Evolutionary conservation across 805 yeast genomes (phyloP), one percentile per base, ranked within the genome.

Genomic region (Kodamaea fukazawae): DNA sequence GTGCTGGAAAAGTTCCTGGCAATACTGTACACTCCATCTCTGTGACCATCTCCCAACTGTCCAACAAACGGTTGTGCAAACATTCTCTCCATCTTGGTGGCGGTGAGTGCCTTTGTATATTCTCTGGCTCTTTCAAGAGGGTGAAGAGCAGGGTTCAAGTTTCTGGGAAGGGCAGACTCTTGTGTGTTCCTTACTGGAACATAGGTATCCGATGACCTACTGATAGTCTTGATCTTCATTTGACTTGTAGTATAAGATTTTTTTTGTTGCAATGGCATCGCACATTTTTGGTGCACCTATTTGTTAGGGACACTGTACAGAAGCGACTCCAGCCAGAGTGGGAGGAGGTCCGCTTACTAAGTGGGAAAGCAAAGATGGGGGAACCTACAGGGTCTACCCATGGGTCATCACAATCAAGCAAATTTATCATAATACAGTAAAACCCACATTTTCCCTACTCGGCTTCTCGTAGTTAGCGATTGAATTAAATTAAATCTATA

Each of bases 51-150:
- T 3, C 99, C 99, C 27, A 93, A 65, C 58, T 93, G 98, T 1
- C 96, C 96, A 14, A 95, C 73, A 62, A 93, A 93, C 2, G 99
- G 99, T 57, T 90, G 90, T 0, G 99, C 98, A 75, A 93, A 93
- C 86, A 93, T 83, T 50, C 97, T 76, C 58, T 91, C 98, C 66
- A 93, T 62, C 59, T 93, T 93, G 11, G 98, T 90, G 18, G 99
- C 98, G 41, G 87, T 91, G 38, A 93, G 65, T 0, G 98, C 98
- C 49, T 90, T 78, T 13, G 97, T 86, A 56, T 93, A 93, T 63
- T 93, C 99, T 57, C 99, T 75, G 4, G 98, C 97, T 51, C 98
- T 74, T 65, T 93, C 98, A 55, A 93, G 91, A 0, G 97, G 99
- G 66, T 93, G 99, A 34, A 93, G 70, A 15, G 91, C 93, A 2